Base-by-base conservation (phyloP, 2,329 filamentous ascomycete species). In the Emergomyces pasteurianus region DNA sequence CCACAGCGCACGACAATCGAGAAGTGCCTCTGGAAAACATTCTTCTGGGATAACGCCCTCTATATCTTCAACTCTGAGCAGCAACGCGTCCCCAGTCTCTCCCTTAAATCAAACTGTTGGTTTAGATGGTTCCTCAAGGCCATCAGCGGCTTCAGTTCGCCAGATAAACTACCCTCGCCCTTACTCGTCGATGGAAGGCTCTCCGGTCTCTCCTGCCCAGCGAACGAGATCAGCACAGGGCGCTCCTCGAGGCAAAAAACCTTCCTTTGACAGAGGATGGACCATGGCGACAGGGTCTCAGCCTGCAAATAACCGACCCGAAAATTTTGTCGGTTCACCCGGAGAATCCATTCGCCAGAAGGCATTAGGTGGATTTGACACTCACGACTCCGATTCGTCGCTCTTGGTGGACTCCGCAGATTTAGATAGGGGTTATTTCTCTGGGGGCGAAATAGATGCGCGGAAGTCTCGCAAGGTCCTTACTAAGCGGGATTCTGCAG, bases 351-450 rank as follows among this genome's bases (percentile, higher is more conserved):
- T 64, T 28, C 58, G 61, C 31, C 67, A 66, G 43, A 62, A 64
- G 47, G 52, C 60, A 40, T 67, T 66, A 58, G 66, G 63, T 8
- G 64, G 63, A 8, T 56, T 64, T 8, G 62, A 65, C 18, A 60
- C 67, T 10, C 67, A 72, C 64, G 70, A 69, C 57, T 67, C 70
- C 23, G 70, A 74, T 61, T 70, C 72, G 31, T 66, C 66, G 31
- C 68, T 70, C 38, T 67, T 68, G 42, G 67, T 73, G 58, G 66
- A 69, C 62, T 63, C 70, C 63, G 74, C 75, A 60, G 89, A 95
- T 63, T 73, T 90, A 18, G 94, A 97, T 68, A 84, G 90, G 42
- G 92, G 92, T 28, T 97, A 97, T 73, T 96, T 96, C 70, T 96
- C 92, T 8, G 90, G 92, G 2, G 88, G 88, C 18, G 92, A 97